Conservation (phyloP, 495 filamentous ascomycete species). For the Venustampulla echinocandica region DNA sequence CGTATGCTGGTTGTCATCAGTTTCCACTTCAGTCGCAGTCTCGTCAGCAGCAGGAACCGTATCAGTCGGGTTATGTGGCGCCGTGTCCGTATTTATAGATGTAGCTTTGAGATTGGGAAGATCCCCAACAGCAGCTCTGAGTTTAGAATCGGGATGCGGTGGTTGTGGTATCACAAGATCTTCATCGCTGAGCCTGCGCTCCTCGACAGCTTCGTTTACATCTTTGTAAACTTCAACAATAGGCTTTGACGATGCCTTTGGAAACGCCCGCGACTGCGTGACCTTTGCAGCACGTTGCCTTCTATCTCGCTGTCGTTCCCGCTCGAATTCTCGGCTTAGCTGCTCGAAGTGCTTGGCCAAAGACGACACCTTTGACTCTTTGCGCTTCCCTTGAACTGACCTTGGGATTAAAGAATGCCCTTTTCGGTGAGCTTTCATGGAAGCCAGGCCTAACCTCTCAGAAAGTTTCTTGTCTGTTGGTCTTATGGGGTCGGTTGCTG, state of each 20-base stretch:
- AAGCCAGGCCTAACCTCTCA: constrained; percentile 52
- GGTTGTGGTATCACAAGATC: constrained; percentile 23
- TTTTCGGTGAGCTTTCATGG: constrained; percentile 53
- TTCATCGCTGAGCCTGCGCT: constrained; percentile 68
- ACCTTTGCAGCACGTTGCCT: constrained; percentile 73
- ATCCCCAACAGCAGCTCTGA: constrained; percentile 5
- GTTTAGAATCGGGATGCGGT: constrained; percentile 7
- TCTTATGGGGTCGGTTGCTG: constrained; percentile 23
- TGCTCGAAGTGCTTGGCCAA: constrained; percentile 95
- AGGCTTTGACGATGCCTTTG: constrained; percentile 84
- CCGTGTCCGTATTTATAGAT: neutral
- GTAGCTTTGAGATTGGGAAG: constrained; percentile 18
- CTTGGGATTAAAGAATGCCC: constrained; percentile 80
- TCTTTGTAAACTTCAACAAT: constrained; percentile 94
- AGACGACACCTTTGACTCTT: constrained; percentile 69
- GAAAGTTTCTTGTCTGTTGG: constrained; percentile 62
- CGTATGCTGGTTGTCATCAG: constrained; percentile 38
- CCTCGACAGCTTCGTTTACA: constrained; percentile 84
- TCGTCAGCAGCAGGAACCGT: constrained; percentile 27
- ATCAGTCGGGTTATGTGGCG: constrained; percentile 17
- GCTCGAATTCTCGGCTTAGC: constrained; percentile 91
- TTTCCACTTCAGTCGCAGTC: constrained; percentile 39
- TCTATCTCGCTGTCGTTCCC: constrained; percentile 79
- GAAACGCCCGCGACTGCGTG: constrained; percentile 73
- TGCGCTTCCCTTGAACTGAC: constrained; percentile 59